A percentile compares a stretch with the other conserved stretches of the same genome.
Evolutionary conservation across 306 rosid species (phyloP).

Genomic region (Cucurbita maxima): DNA sequence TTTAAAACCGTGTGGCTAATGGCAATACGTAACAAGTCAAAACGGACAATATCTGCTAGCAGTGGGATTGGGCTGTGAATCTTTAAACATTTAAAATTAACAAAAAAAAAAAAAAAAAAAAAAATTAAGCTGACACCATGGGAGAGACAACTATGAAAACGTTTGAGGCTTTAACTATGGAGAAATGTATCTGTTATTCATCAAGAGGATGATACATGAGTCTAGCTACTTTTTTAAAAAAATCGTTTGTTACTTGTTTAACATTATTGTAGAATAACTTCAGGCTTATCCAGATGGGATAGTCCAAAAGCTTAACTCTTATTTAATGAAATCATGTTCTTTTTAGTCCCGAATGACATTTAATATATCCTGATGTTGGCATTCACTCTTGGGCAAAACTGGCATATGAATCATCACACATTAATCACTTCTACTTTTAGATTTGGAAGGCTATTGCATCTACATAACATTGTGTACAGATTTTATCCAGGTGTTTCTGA

Average conservation of each 20-base stretch:
- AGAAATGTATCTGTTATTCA: background rate
- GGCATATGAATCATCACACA: background rate
- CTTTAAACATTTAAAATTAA: background rate
- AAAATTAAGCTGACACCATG: background rate
- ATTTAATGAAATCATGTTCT: background rate
- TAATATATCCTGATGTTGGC: background rate
- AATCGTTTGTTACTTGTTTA: background rate
- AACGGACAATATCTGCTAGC: too few relatives aligned
- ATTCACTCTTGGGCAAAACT: background rate
- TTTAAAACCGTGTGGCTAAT: too few relatives aligned
- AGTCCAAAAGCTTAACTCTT: background rate
- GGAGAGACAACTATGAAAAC: background rate
- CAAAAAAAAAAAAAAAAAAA: background rate
- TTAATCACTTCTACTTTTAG: background rate
- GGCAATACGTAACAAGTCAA: too few relatives aligned
- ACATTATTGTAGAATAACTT: background rate
- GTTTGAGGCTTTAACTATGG: background rate
- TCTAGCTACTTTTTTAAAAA: background rate
- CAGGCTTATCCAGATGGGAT: background rate
- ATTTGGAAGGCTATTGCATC: background rate
- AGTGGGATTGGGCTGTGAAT: background rate
- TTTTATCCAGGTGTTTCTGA: constrained; percentile 70
- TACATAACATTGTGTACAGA: constrained; percentile 17
- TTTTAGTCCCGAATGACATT: background rate
- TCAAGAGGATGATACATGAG: background rate